Percentiles rank a stretch among this genome's conserved stretches.
These are phyloP conservation scores for Hysterangium stoloniferum DNA, from an alignment of 768 basidiomycete species.

Conservation along the genomic window DNA sequence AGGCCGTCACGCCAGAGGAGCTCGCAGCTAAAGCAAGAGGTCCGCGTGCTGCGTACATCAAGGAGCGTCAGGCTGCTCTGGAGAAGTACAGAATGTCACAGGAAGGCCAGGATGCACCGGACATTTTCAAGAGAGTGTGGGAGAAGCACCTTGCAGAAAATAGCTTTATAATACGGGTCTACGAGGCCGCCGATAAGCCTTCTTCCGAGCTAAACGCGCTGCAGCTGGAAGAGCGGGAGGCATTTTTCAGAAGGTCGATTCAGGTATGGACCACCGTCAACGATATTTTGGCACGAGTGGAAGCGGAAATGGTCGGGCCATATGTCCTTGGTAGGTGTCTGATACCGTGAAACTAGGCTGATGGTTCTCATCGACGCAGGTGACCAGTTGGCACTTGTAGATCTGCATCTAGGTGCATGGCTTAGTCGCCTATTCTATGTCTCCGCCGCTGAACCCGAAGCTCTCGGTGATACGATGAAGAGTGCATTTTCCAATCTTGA, in stretches of 20 bases:
- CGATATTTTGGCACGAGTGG: conserved; percentile 38
- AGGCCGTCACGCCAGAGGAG: conserved; percentile 49
- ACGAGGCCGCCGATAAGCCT: conserved; percentile 36
- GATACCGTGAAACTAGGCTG: neutral
- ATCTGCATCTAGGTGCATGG: conserved; percentile 77
- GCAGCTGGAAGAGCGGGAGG: conserved; percentile 33
- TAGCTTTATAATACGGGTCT: conserved; percentile 38
- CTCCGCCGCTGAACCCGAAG: conserved; percentile 37
- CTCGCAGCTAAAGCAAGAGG: conserved; percentile 36
- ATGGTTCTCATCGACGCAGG: conserved; percentile 34
- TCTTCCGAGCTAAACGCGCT: conserved; percentile 32
- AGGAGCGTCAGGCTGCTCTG: conserved; percentile 43
- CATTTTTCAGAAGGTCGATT: conserved; percentile 43
- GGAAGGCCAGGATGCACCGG: conserved; percentile 40
- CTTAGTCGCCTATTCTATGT: conserved; percentile 51
- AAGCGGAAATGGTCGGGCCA: conserved; percentile 55
- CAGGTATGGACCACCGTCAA: conserved; percentile 46
- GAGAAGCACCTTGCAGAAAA: conserved; percentile 40
- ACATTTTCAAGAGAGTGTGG: conserved; percentile 60
- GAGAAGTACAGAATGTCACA: conserved; percentile 38
- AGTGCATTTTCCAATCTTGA: conserved; percentile 45
- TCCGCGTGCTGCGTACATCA: conserved; percentile 27
- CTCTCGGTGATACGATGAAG: conserved; percentile 41
- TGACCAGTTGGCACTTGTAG: conserved; percentile 76
- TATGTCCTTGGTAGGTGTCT: conserved; percentile 49